Conservation (phyloP, 2,329 filamentous ascomycete species). For the Nectriaceae sp. region DNA sequence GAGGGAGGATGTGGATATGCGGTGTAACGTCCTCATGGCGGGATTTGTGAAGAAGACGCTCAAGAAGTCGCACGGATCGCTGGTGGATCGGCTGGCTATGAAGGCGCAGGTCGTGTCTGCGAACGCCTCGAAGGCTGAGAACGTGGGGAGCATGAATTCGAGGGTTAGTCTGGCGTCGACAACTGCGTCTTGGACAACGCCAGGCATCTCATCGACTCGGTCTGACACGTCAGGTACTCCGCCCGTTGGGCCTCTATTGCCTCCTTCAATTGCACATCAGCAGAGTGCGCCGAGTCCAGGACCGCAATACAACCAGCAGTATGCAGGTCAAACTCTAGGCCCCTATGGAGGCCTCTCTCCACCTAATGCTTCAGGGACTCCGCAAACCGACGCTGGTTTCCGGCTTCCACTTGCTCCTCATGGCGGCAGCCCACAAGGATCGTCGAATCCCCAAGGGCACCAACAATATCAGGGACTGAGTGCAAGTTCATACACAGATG, state of each 20-base stretch:
- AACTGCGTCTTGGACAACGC: conserved; percentile 1
- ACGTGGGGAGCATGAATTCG: not conserved
- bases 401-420: too few species aligned
- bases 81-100: conserved; percentile 64
- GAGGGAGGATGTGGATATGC: conserved; percentile 81
- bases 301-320: not conserved
- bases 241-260: not conserved
- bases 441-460: too few species aligned
- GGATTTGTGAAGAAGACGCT: conserved; percentile 81
- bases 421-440: too few species aligned
- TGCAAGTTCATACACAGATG: too few species aligned
- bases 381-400: too few species aligned
- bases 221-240: not conserved
- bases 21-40: conserved; percentile 75
- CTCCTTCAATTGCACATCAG: not conserved
- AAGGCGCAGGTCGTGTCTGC: conserved; percentile 32
- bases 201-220: not conserved
- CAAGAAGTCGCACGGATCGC: conserved; percentile 69
- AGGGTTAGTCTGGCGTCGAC: not conserved
- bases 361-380: not conserved
- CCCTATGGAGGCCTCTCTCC: not conserved
- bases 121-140: conserved; percentile 5
- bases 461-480: too few species aligned
- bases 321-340: not conserved
- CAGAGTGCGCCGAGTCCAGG: conserved; percentile 3